phyloP scores from a whole-genome alignment of 2,329 filamentous ascomycete species.

The Epichloe aotearoae region DNA sequence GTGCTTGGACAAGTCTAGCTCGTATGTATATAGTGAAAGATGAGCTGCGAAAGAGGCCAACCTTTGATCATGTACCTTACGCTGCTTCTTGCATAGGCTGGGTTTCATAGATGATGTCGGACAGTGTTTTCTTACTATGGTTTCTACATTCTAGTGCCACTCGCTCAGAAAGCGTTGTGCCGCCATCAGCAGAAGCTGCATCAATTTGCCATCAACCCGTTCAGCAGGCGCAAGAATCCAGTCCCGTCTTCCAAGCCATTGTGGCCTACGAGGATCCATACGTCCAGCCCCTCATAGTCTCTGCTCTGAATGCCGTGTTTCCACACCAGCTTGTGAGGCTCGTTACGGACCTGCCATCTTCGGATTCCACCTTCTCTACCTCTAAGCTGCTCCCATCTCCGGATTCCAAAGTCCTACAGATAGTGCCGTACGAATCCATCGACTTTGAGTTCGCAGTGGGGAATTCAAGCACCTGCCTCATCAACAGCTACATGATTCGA shows the following conservation, averaged over 20 bases:
- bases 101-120: constrained; percentile 18
- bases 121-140: constrained; percentile 20
- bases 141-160: constrained; percentile 12
- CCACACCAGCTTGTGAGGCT: constrained; percentile 40
- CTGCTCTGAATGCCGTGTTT: constrained; percentile 53
- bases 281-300: constrained; percentile 72
- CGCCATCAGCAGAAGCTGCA: constrained; percentile 7
- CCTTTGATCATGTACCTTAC: constrained; percentile 16
- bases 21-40: constrained; percentile 8
- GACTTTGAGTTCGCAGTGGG: constrained; percentile 65
- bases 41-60: background rate
- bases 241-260: constrained; percentile 41
- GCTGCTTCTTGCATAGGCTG: constrained; percentile 5
- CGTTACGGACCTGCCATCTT: constrained; percentile 30
- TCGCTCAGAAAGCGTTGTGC: constrained; percentile 5
- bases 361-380: constrained; percentile 22
- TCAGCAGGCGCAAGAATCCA: background rate
- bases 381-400: constrained; percentile 20
- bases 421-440: constrained; percentile 73
- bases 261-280: constrained; percentile 80
- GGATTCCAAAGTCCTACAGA: constrained; percentile 51
- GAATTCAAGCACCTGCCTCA: constrained; percentile 48
- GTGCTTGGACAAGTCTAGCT: constrained; percentile 1
- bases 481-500: constrained; percentile 88
- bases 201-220: constrained; percentile 9